These are phyloP conservation scores for Prototheca wickerhamii DNA, from an alignment of 163 green algal genomes.

Conservation along the genomic window DNA sequence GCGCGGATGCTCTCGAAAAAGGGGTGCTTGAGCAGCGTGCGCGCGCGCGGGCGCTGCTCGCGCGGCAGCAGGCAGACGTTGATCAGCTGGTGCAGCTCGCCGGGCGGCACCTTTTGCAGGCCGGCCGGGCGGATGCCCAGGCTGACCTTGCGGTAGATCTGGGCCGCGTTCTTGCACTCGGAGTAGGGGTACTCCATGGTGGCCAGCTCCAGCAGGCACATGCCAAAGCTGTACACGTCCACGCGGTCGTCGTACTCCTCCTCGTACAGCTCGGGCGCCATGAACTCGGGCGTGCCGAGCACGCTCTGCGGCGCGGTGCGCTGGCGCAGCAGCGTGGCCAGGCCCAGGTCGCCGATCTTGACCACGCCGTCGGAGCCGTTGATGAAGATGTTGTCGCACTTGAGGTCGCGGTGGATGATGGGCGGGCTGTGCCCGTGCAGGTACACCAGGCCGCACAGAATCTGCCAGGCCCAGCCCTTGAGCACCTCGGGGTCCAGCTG, in stretches of 20 bases:
- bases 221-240: conserved; percentile 94
- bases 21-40: conserved; percentile 87
- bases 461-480: conserved; percentile 96
- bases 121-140: conserved; percentile 75
- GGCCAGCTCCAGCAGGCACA: conserved; percentile 86
- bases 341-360: conserved; percentile 83
- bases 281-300: conserved; percentile 89
- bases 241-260: conserved; percentile 98
- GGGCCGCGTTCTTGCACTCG: conserved; percentile 95
- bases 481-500: conserved; percentile 89
- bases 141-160: conserved; percentile 98
- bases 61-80: conserved; percentile 77
- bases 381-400: conserved; percentile 94
- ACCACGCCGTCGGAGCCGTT: conserved; percentile 77
- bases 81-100: conserved; percentile 82
- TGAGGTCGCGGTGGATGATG: conserved; percentile 97
- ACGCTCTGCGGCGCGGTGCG: conserved; percentile 53
- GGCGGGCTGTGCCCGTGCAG: conserved; percentile 95
- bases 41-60: conserved; percentile 61
- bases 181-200: conserved; percentile 96
- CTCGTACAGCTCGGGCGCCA: conserved; percentile 99
- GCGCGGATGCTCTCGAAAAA: conserved; percentile 79
- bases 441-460: conserved; percentile 95
- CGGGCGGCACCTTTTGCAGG: conserved; percentile 69
- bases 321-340: conserved; percentile 55